Conservation (phyloP, 179 eudicot species). For the Amaranthus tricolor region DNA sequence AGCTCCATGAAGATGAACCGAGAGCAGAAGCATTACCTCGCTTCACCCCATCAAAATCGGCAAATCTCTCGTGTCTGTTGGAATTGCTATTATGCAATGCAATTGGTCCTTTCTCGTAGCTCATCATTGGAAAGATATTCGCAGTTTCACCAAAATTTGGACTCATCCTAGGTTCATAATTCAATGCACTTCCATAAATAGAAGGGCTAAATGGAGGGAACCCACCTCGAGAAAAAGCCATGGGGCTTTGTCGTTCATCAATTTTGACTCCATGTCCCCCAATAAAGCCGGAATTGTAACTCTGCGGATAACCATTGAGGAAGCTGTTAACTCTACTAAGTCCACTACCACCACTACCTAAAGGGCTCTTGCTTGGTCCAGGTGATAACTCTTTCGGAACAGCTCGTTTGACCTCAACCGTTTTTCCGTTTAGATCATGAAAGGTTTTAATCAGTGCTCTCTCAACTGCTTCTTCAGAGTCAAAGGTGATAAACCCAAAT, state of each 20-base stretch:
- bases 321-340: conserved; percentile 39
- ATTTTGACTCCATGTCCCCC: conserved; percentile 40
- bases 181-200: conserved; percentile 34
- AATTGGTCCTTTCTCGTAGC: conserved; percentile 38
- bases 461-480: conserved; percentile 53
- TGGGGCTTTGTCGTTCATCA: conserved; percentile 41
- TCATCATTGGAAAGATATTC: conserved; percentile 33
- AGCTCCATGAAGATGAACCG: conserved; percentile 42
- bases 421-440: conserved; percentile 48
- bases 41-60: conserved; percentile 38
- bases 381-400: conserved; percentile 53
- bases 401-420: conserved; percentile 60
- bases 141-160: conserved; percentile 37
- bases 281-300: conserved; percentile 33
- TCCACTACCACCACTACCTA: conserved; percentile 32
- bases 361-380: conserved; percentile 38
- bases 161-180: conserved; percentile 43
- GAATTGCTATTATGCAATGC: conserved; percentile 28
- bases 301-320: conserved; percentile 37
- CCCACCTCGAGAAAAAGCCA: conserved; percentile 38
- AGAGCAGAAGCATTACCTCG: conserved; percentile 31
- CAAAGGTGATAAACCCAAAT: conserved; percentile 57
- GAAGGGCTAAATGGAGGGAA: conserved; percentile 38
- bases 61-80: conserved; percentile 32
- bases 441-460: conserved; percentile 40